phyloP scores from a whole-genome alignment of 2,329 filamentous ascomycete genomes.

The Reticulascus tulasneorum region DNA sequence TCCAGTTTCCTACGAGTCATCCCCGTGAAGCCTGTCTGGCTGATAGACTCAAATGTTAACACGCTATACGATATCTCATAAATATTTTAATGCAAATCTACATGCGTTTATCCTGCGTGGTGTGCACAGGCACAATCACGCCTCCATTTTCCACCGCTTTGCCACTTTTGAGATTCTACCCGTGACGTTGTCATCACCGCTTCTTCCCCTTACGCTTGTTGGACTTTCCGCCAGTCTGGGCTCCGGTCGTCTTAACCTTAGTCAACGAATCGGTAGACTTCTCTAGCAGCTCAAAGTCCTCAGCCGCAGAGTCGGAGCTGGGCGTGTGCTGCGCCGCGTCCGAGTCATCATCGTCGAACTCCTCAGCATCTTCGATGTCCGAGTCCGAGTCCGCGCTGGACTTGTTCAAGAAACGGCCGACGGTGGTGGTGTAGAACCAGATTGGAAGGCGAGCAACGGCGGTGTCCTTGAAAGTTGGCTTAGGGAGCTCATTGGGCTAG shows the following conservation, averaged over 20 bases:
- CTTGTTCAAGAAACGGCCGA: slow-evolving; percentile 45
- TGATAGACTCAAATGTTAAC: too few species aligned
- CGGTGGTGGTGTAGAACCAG: slow-evolving; percentile 61
- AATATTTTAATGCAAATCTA: too few species aligned
- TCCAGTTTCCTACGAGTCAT: too few species aligned
- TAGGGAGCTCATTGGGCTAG: slow-evolving; percentile 72
- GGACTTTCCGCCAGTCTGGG: slow-evolving; percentile 40
- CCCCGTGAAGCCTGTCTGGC: too few species aligned
- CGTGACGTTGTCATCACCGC: slow-evolving; percentile 31
- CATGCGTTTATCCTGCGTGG: too few species aligned
- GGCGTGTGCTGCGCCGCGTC: slow-evolving; percentile 49
- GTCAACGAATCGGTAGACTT: slow-evolving; percentile 54
- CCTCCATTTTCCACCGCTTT: too few species aligned
- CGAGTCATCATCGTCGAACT: slow-evolving; percentile 40
- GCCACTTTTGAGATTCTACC: too few species aligned
- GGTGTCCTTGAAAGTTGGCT: slow-evolving; percentile 77
- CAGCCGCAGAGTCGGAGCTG: slow-evolving; percentile 53
- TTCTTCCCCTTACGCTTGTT: slow-evolving; percentile 54
- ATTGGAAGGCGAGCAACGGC: slow-evolving; percentile 74
- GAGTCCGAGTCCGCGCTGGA: slow-evolving; percentile 28
- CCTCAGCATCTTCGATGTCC: slow-evolving; percentile 30
- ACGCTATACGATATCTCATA: too few species aligned
- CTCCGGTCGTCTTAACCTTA: slow-evolving; percentile 47
- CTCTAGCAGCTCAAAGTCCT: slow-evolving; percentile 61
- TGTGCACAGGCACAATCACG: too few species aligned